These are phyloP conservation scores for Candida nitratophila DNA, from an alignment of 805 yeast genomes.

Conservation along the genomic window DNA sequence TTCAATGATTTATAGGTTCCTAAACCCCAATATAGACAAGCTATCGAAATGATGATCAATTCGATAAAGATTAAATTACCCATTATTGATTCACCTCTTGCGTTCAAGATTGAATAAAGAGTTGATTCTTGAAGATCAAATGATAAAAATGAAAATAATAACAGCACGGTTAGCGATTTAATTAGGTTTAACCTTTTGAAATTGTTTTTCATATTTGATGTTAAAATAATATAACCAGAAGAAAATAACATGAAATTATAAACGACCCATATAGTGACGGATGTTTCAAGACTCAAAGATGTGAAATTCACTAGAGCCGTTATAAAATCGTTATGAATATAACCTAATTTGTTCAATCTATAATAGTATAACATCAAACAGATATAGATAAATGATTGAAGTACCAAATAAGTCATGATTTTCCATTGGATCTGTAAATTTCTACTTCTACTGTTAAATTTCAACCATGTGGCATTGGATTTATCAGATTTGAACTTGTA, in stretches of 20 bases:
- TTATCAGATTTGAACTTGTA: slow-evolving; percentile 8
- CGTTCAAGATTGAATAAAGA: slow-evolving; percentile 21
- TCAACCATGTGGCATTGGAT: slow-evolving; percentile 13
- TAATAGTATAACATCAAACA: slow-evolving; percentile 10
- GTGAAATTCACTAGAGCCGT: slow-evolving; percentile 16
- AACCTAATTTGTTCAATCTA: slow-evolving; percentile 20
- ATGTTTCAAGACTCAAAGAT: slow-evolving; percentile 15
- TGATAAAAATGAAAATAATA: slow-evolving; percentile 20
- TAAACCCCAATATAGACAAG: slow-evolving; percentile 11
- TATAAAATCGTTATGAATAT: slow-evolving; percentile 12
- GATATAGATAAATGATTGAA: slow-evolving; percentile 12
- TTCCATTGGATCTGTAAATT: slow-evolving; percentile 18
- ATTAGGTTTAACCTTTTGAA: slow-evolving; percentile 10
- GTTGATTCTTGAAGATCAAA: slow-evolving; percentile 23
- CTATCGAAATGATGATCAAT: slow-evolving; percentile 10
- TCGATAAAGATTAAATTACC: slow-evolving; percentile 18
- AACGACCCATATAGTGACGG: slow-evolving; percentile 23
- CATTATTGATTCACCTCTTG: slow-evolving; percentile 10
- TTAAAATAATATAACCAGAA: slow-evolving; percentile 19
- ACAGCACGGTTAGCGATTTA: slow-evolving; percentile 11
- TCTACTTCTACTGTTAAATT: neutral
- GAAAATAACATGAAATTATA: slow-evolving; percentile 24
- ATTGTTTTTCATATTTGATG: slow-evolving; percentile 8
- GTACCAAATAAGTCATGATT: slow-evolving; percentile 14
- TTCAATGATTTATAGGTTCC: slow-evolving; percentile 14